Base-by-base conservation (phyloP, 2,329 filamentous ascomycete species). In the Arthrocladium fulminans region DNA sequence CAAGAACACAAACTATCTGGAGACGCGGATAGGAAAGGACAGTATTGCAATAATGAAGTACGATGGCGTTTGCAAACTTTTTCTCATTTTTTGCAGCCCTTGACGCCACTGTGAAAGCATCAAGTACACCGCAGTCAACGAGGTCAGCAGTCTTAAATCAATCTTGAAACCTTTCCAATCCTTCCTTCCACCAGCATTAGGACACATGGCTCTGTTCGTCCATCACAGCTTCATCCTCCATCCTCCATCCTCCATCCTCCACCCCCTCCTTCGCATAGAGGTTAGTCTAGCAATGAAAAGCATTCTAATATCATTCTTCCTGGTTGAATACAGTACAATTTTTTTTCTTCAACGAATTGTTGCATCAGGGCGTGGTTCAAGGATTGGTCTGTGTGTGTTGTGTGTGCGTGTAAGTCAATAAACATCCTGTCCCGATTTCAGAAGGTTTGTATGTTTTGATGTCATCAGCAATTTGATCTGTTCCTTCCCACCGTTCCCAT, bases 31-130 rank as follows among this genome's bases (percentile, higher is more conserved):
- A n/a, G n/a, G n/a, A n/a, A n/a, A n/a, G n/a, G n/a, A n/a, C n/a
- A n/a, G n/a, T n/a, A n/a, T n/a, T n/a, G n/a, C n/a, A n/a, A n/a
- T n/a, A n/a, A n/a, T n/a, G n/a, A n/a, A n/a, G n/a, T n/a, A n/a
- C n/a, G n/a, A n/a, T 29, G 32, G 13, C 5, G 32, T n/a, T 35
- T 15, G 17, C 6, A 8, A 35, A 35, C n/a, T 35, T 35, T 35
- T 35, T 35, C 6, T 35, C n/a, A 29, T 35, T 35, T n/a, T 35
- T 35, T 15, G 32, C 32, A 35, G 32, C 32, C 32, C 32, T 35
- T 35, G 32, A 35, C 32, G 32, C 32, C 32, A 35, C 32, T n/a
- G 17, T n/a, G 32, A 35, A 35, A 35, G 32, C 32, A 35, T 35
- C 32, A 35, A 35, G 32, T 35, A 35, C n/a, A 35, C 32, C 13